A percentile compares a stretch with the other conserved stretches of the same genome.
phyloP scores from a whole-genome alignment of 2,329 filamentous ascomycete species.

The Karstenula rhodostoma region DNA sequence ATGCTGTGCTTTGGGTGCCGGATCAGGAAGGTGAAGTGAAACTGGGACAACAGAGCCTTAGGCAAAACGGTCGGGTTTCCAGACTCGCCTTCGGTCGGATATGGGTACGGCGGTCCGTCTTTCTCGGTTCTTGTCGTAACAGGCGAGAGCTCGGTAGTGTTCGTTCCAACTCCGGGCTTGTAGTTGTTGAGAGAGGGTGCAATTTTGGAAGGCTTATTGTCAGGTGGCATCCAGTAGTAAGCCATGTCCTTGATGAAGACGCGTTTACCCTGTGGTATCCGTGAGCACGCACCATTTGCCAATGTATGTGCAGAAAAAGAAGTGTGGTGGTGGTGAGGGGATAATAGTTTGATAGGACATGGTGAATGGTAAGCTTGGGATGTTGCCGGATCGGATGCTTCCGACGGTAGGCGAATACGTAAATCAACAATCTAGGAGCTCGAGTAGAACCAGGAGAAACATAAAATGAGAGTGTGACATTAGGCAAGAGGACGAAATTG shows the following conservation, averaged over 20 bases:
- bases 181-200: constrained; percentile 76
- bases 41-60: constrained; percentile 73
- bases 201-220: constrained; percentile 71
- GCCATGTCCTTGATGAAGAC: constrained; percentile 98
- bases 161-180: constrained; percentile 68
- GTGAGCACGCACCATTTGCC: constrained; percentile 31
- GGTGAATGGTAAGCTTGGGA: constrained; percentile 1
- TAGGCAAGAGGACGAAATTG: background rate
- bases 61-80: constrained; percentile 89
- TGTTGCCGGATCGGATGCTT: background rate
- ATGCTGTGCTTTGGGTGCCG: constrained; percentile 92
- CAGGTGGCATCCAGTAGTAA: constrained; percentile 85
- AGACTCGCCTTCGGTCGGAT: constrained; percentile 66
- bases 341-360: constrained; percentile 4
- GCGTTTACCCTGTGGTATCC: constrained; percentile 74
- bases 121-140: constrained; percentile 39
- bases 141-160: constrained; percentile 45
- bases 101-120: constrained; percentile 62
- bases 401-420: background rate
- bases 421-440: background rate
- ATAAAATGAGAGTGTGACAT: background rate
- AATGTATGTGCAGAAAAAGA: background rate
- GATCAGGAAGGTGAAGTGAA: constrained; percentile 97
- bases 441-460: background rate
- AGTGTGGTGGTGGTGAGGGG: background rate